Conservation (phyloP, 352 stramenopile genomes). For the Pythium myriotylum region DNA sequence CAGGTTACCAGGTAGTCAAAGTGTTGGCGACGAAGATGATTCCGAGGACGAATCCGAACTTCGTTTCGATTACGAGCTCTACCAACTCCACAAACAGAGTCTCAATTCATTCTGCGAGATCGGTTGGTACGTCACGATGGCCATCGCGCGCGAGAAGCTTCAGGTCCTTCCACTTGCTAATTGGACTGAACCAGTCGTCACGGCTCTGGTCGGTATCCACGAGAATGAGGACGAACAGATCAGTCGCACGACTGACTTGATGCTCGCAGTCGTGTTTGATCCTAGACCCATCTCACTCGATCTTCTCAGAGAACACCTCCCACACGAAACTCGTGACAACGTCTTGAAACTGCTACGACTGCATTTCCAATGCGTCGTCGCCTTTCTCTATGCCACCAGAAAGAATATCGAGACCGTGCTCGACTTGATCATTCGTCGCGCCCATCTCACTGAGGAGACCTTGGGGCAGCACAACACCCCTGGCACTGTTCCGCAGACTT, state of each 20-base stretch:
- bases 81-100: neutral
- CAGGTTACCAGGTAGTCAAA: too few relatives aligned
- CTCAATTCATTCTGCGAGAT: slow-evolving; percentile 10
- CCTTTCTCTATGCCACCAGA: neutral
- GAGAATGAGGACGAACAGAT: too few relatives aligned
- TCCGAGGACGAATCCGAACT: too few relatives aligned
- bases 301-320: neutral
- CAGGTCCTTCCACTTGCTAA: neutral
- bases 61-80: neutral
- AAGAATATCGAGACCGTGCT: neutral
- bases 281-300: neutral
- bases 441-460: neutral
- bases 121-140: slow-evolving; percentile 8
- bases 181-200: too few relatives aligned
- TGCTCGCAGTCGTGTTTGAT: neutral
- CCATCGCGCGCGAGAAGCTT: neutral
- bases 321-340: slow-evolving; percentile 1
- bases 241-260: neutral
- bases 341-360: neutral
- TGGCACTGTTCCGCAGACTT: slow-evolving; percentile 8
- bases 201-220: neutral
- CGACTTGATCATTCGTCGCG: neutral
- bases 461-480: neutral
- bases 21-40: neutral
- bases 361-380: neutral